Evolutionary conservation across 176 grass and related monocot species (phyloP).

Genomic region (Luzula sylvatica): DNA sequence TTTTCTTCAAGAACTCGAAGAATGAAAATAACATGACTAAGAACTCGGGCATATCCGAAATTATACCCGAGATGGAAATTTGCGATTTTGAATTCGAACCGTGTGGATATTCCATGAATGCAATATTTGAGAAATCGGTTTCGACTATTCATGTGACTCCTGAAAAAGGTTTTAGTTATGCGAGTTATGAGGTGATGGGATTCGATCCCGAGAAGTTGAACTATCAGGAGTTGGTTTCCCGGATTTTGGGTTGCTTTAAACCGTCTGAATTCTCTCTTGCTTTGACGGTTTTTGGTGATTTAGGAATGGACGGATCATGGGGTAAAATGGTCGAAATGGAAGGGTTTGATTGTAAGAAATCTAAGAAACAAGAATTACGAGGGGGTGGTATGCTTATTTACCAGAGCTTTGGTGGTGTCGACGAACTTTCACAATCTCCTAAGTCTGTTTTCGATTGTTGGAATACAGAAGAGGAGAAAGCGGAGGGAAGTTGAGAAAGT

Average conservation of each 20-base stretch:
- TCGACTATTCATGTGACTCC: slow-evolving; percentile 86
- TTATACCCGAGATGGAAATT: slow-evolving; percentile 89
- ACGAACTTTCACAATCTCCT: slow-evolving; percentile 26
- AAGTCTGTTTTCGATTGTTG: slow-evolving; percentile 50
- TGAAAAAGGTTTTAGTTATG: slow-evolving; percentile 89
- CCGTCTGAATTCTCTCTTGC: slow-evolving; percentile 63
- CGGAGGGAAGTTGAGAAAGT: slow-evolving; percentile 14
- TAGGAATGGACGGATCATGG: slow-evolving; percentile 49
- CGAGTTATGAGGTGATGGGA: slow-evolving; percentile 83
- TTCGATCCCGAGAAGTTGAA: slow-evolving; percentile 39
- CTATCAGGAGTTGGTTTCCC: slow-evolving; percentile 41
- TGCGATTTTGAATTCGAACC: slow-evolving; percentile 82
- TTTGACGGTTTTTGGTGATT: slow-evolving; percentile 64
- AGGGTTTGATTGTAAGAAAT: slow-evolving; percentile 35
- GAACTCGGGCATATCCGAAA: slow-evolving; percentile 54
- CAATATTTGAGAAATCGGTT: slow-evolving; percentile 31
- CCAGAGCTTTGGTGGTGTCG: slow-evolving; percentile 48
- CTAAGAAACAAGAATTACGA: slow-evolving; percentile 46
- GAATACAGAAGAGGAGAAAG: slow-evolving; percentile 28
- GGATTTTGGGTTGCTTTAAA: slow-evolving; percentile 48
- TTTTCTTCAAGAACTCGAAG: slow-evolving; percentile 51
- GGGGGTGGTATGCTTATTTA: slow-evolving; percentile 58
- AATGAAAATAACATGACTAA: slow-evolving; percentile 49
- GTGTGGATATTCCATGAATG: slow-evolving; percentile 89
- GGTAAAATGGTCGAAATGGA: slow-evolving; percentile 21